Evolutionary conservation across 176 grass and related monocot species (phyloP).

Genomic region (Eleusine coracana): DNA sequence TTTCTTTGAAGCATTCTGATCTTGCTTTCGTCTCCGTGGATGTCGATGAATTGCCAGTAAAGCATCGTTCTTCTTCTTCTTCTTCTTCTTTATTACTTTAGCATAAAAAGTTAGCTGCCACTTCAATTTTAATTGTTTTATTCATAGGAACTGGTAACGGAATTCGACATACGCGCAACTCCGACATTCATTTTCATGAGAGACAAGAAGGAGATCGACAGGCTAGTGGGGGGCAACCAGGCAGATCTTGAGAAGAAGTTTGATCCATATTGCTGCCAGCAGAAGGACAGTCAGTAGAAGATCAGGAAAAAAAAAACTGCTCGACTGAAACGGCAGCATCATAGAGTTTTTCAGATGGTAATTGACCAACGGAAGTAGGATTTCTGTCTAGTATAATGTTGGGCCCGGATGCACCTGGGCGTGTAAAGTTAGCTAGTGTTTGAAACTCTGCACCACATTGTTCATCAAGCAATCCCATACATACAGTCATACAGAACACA

Average conservation of each 20-base stretch:
- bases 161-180: constrained; percentile 64
- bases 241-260: constrained; percentile 66
- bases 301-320: constrained; percentile 17
- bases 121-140: background rate
- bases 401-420: constrained; percentile 16
- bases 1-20: constrained; percentile 62
- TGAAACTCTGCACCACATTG: constrained; percentile 44
- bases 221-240: constrained; percentile 64
- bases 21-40: constrained; percentile 70
- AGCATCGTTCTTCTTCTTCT: background rate
- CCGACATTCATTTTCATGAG: constrained; percentile 81
- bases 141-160: constrained; percentile 59
- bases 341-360: background rate
- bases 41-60: constrained; percentile 69
- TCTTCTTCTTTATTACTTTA: background rate
- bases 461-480: constrained; percentile 32
- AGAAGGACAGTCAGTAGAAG: constrained; percentile 33
- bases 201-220: constrained; percentile 62
- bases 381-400: constrained; percentile 47
- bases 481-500: constrained; percentile 19
- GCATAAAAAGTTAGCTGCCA: background rate
- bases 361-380: constrained; percentile 44
- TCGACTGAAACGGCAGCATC: constrained; percentile 16
- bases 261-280: constrained; percentile 32
- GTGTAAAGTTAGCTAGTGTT: constrained; percentile 47